Base-by-base conservation (phyloP, 257 asterid genomes). In the Striga asiatica region DNA sequence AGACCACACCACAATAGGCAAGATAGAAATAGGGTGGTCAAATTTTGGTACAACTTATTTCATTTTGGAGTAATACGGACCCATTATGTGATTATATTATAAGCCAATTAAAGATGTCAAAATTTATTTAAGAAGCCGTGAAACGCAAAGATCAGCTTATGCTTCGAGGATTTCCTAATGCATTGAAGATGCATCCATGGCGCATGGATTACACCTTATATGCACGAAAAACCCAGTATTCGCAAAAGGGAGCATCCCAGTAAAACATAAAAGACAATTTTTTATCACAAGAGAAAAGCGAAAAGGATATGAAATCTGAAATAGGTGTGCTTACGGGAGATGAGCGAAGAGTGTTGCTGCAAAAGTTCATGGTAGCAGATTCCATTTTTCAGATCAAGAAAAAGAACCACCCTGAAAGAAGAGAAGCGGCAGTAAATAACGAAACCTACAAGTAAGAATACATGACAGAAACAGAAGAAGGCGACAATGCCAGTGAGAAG, bases 321-420 rank as follows among this genome's bases (percentile, higher is more conserved):
- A 18, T 23, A 13, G 24, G 46, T 60, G 22, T 13, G 55, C 71
- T 73, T 48, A 77, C 83, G 8, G 83, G 79, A 64, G 72, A 41
- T 8, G 79, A 56, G 68, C 67, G 63, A 54, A 73, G 9, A 50
- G 77, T 67, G 62, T 71, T 70, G 13, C 72, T 64, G 68, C 71
- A 60, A 60, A 73, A 67, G 39, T 45, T 63, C 69, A 73, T 60
- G 18, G 77, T 19, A 28, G 77, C 77, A 19, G 76, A 18, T 55
- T 70, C 79, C 83, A 77, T 73, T 54, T n/a, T 59, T 63, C 64
- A 48, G 58, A 72, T 60, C 71, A 70, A 62, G 14, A 60, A 61
- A 46, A 8, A 0, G 19, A 18, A 17, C 61, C 56, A 19, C 49
- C n/a, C 71, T 61, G 62, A 43, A 56, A 48, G 19, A 47, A 61